A percentile compares a stretch with the other conserved stretches of the same genome.
phyloP scores from a whole-genome alignment of 495 filamentous ascomycete species.

The Aspergillus nanangensis region DNA sequence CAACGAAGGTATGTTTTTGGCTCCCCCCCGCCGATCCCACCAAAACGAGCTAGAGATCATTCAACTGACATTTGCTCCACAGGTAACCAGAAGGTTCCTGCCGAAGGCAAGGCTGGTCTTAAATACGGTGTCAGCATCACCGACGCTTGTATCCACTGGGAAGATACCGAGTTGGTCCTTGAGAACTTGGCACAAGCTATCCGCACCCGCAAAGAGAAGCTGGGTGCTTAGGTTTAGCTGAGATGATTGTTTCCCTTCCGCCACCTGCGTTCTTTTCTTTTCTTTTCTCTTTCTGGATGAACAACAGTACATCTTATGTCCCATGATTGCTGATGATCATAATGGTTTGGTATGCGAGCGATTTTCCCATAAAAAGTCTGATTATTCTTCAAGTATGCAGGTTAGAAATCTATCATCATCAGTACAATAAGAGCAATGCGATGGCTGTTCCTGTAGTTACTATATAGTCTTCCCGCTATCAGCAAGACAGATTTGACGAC shows the following conservation, averaged over 20 bases:
- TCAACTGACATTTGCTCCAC: conserved; percentile 9
- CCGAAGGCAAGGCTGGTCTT: conserved; percentile 81
- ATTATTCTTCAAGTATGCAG: not conserved
- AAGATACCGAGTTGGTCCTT: conserved; percentile 81
- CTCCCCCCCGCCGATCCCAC: not conserved
- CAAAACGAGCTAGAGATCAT: not conserved
- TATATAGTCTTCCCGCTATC: no score
- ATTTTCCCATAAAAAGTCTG: conserved; percentile 3
- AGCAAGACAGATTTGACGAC: no score
- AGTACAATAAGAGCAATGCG: no score
- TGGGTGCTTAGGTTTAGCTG: conserved; percentile 21
- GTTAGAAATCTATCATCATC: no score
- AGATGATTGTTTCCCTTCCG: not conserved
- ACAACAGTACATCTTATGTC: no score
- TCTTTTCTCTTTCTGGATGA: not conserved
- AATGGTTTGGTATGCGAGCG: conserved; percentile 4
- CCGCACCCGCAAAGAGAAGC: conserved; percentile 41
- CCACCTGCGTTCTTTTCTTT: not conserved
- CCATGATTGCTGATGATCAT: no score
- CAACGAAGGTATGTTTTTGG: conserved; percentile 65
- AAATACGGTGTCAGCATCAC: conserved; percentile 97
- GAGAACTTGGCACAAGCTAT: conserved; percentile 78
- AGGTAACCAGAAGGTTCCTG: conserved; percentile 89
- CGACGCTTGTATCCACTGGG: conserved; percentile 94
- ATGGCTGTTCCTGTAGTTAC: no score